These are phyloP conservation scores for Chlamydomonas schloesseri DNA, from an alignment of 139 green algal species.

Conservation along the genomic window DNA sequence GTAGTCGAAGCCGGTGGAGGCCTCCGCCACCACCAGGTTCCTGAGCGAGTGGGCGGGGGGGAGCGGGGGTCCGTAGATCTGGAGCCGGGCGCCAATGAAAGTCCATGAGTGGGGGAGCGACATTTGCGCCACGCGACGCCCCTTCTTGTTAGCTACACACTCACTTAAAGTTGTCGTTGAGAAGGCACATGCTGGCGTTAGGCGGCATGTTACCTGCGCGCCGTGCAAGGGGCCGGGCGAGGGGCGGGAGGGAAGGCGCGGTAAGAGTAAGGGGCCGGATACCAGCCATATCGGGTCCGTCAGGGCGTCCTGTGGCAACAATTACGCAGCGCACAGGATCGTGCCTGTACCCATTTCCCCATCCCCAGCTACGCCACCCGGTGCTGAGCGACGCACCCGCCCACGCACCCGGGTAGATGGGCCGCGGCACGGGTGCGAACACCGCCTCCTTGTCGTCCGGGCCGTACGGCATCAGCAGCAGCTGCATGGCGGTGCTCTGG, in stretches of 20 bases:
- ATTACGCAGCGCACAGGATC: too few species aligned
- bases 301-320: too few species aligned
- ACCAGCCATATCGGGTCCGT: too few species aligned
- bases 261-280: too few species aligned
- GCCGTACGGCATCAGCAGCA: slow-evolving; percentile 23
- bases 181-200: slow-evolving; percentile 27
- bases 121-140: neutral
- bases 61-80: neutral
- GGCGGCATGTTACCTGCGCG: slow-evolving; percentile 33
- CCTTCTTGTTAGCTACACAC: too few species aligned
- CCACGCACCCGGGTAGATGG: slow-evolving; percentile 18
- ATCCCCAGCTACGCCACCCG: neutral
- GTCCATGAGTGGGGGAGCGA: neutral
- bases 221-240: neutral
- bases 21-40: neutral
- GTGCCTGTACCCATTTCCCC: neutral
- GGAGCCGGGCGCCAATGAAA: too few species aligned
- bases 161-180: slow-evolving; percentile 14
- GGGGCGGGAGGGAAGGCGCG: neutral
- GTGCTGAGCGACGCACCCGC: neutral
- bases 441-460: neutral
- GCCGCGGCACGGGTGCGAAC: neutral
- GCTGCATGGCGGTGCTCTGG: slow-evolving; percentile 1
- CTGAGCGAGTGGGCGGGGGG: neutral
- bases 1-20: slow-evolving; percentile 23